phyloP scores from a whole-genome alignment of 345 rosid species.

The Arabidopsis thaliana region DNA sequence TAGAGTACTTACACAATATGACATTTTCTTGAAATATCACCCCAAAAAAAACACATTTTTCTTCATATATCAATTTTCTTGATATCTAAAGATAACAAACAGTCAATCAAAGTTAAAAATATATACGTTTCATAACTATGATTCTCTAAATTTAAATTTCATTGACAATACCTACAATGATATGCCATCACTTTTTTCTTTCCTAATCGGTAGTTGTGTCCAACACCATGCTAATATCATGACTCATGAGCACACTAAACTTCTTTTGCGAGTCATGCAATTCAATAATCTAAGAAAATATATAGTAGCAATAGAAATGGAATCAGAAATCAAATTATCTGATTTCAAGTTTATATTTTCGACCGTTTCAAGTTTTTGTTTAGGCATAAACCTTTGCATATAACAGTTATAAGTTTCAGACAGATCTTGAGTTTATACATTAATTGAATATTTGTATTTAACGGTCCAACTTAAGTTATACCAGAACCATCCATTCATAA shows the following conservation, averaged over 20 bases:
- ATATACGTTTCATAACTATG: too few species aligned
- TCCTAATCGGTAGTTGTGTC: background rate
- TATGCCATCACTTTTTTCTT: background rate
- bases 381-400: conserved; percentile 3
- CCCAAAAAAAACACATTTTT: background rate
- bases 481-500: background rate
- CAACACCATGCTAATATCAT: conserved; percentile 39
- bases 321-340: background rate
- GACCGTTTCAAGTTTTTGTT: conserved; percentile 20
- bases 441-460: background rate
- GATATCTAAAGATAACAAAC: too few species aligned
- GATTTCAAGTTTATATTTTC: background rate
- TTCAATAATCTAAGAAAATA: conserved; percentile 2
- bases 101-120: too few species aligned
- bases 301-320: background rate
- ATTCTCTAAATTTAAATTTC: background rate
- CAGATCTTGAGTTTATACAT: background rate
- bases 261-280: conserved; percentile 29
- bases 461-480: conserved; percentile 12
- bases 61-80: background rate
- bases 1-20: background rate
- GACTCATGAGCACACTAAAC: conserved; percentile 33
- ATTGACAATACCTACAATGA: background rate
- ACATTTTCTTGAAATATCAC: background rate
- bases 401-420: background rate